Percentiles rank a stretch among this genome's conserved stretches.
Conservation (phyloP, 106 monocot species). For the Posidonia australis region DNA sequence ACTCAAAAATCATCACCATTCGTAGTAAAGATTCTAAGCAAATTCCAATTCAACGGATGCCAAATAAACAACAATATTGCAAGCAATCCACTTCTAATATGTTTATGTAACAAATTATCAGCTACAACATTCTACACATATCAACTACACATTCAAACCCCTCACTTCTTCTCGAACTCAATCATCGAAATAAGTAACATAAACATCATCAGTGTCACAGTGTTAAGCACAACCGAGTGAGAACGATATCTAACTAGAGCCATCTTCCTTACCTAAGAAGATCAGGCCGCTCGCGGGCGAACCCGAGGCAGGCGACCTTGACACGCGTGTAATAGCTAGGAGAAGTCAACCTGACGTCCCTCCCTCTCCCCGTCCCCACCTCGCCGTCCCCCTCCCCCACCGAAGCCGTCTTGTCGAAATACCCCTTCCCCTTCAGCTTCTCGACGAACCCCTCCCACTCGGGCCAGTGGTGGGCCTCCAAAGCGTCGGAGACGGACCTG, state of each 20-base stretch:
- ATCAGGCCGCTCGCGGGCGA: slow-evolving; percentile 74
- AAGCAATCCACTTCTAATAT: too few relatives aligned
- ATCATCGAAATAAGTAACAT: neutral
- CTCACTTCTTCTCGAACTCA: neutral
- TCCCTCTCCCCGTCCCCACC: slow-evolving; percentile 3
- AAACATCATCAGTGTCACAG: neutral
- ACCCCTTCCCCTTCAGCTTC: slow-evolving; percentile 51
- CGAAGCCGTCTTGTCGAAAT: slow-evolving; percentile 17
- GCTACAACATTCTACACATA: neutral
- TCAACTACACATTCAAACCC: neutral
- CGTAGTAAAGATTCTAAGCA: too few relatives aligned
- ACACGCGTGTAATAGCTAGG: slow-evolving; percentile 22
- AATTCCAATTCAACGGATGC: too few relatives aligned
- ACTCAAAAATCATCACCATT: too few relatives aligned
- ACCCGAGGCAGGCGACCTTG: slow-evolving; percentile 63
- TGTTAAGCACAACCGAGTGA: neutral
- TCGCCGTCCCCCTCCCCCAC: slow-evolving; percentile 5
- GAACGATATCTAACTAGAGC: neutral
- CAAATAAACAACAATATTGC: too few relatives aligned
- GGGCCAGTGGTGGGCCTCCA: slow-evolving; percentile 36
- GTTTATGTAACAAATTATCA: too few relatives aligned
- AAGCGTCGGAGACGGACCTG: neutral
- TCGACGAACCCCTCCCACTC: slow-evolving; percentile 59
- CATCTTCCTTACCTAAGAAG: slow-evolving; percentile 38
- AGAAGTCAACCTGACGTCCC: neutral